Evolutionary conservation across 2,329 filamentous ascomycete genomes (phyloP), one percentile per base, ranked within the genome.

Genomic region (Fusarium sulawesiense): DNA sequence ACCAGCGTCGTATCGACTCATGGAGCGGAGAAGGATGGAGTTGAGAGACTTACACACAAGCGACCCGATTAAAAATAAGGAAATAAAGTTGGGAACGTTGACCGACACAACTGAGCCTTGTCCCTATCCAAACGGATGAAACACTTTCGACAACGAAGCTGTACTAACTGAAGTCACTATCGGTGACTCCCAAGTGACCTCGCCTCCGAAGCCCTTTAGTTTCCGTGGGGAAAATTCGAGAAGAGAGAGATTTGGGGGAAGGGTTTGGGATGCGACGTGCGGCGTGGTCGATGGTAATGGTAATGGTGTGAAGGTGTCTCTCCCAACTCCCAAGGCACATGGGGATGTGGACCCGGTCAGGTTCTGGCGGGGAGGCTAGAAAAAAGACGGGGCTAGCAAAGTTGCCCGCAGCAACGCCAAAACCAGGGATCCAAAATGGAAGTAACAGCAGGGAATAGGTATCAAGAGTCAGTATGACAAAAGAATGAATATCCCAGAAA

Each of bases 381-480:
- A 60, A 67, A 63, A 62, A 63, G 44, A 61, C 20, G 49, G 68
- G 71, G 64, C 62, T 70, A 75, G 70, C 57, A 58, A 70, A 66
- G 50, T 68, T 64, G 74, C 73, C 71, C 74, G 66, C 71, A 76
- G 74, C 74, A 76, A 76, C 49, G 32, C 73, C 69, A 68, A 55
- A 60, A 58, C 37, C 47, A 45, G 57, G 46, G 51, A 61, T 62
- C 49, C 56, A 58, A 58, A 58, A 48, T 53, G 56, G 54, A 57
- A 60, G 30, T 44, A 55, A 34, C 53, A 57, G 55, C 46, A 69
- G 66, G 59, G 56, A 51, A 53, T 30, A 29, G 25, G 20, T 21
- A 29, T 41, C 58, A 42, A 49, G 41, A 44, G 68, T 47, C 32
- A 25, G 42, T 25, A 27, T 21, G 30, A 47, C 42, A 20, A 63